A percentile compares a stretch with the other conserved stretches of the same genome.
phyloP scores from a whole-genome alignment of 2,329 filamentous ascomycete genomes.

The Colletotrichum sp. region DNA sequence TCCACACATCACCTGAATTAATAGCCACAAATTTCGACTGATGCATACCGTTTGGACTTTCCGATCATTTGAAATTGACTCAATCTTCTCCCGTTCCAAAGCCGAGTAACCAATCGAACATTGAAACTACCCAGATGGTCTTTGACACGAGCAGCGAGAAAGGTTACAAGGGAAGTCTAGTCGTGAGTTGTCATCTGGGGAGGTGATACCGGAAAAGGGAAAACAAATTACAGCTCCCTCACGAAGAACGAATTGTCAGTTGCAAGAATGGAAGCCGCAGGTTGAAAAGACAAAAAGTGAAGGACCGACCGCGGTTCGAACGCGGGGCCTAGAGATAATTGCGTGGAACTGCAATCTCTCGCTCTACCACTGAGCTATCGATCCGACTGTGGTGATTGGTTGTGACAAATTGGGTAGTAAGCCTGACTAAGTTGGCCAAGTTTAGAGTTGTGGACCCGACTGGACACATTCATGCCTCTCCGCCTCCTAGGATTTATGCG shows the following conservation, averaged over 20 bases:
- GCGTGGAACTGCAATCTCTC: constrained; percentile 12
- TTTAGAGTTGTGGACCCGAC: not conserved
- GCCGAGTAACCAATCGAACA: not conserved
- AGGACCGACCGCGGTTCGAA: constrained; percentile 19
- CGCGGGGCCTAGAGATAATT: constrained; percentile 16
- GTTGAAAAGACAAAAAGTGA: not conserved
- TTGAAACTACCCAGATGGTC: not conserved
- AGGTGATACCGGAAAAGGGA: no score
- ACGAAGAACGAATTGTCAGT: not conserved
- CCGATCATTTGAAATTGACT: accelerated
- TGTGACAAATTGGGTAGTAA: accelerated
- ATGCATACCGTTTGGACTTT: no score
- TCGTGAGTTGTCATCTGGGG: no score
- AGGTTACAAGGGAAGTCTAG: no score
- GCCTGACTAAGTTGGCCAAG: accelerated
- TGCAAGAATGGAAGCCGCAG: not conserved
- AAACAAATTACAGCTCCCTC: no score
- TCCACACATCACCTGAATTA: not conserved
- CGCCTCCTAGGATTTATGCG: not conserved
- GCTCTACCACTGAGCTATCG: constrained; percentile 20
- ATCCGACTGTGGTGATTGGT: not conserved
- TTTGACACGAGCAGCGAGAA: not conserved
- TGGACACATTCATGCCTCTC: not conserved
- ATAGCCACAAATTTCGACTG: no score
- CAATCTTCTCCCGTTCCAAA: not conserved